Evolutionary conservation across 805 yeast genomes (phyloP).

Genomic region (Danielozyma ontarioensis): DNA sequence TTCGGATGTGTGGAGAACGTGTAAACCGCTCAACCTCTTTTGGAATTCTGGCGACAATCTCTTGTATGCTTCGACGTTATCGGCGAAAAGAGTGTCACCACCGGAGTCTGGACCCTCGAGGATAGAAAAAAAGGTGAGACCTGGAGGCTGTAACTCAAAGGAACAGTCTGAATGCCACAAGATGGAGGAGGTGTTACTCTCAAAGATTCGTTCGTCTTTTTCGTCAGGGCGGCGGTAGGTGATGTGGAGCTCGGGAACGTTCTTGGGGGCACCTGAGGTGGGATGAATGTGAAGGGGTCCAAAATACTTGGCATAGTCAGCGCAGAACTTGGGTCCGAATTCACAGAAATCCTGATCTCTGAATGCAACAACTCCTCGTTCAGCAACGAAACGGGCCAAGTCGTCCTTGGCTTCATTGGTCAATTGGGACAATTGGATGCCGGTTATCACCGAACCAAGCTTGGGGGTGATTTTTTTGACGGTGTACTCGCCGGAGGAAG

Average conservation of each 20-base stretch:
- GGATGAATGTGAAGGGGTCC: slow-evolving; percentile 74
- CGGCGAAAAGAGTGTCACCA: slow-evolving; percentile 79
- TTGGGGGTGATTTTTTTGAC: slow-evolving; percentile 55
- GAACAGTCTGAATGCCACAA: slow-evolving; percentile 73
- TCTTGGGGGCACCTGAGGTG: slow-evolving; percentile 65
- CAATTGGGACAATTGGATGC: slow-evolving; percentile 55
- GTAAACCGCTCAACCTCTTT: slow-evolving; percentile 52
- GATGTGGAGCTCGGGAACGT: slow-evolving; percentile 58
- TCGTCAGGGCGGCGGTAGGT: slow-evolving; percentile 48
- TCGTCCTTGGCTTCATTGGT: slow-evolving; percentile 57
- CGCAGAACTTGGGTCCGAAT: slow-evolving; percentile 45
- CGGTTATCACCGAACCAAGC: slow-evolving; percentile 60
- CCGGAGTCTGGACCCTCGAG: slow-evolving; percentile 57
- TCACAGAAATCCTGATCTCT: slow-evolving; percentile 59
- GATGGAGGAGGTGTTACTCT: slow-evolving; percentile 31
- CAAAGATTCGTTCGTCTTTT: slow-evolving; percentile 32
- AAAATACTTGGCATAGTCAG: slow-evolving; percentile 55
- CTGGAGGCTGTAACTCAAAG: slow-evolving; percentile 70
- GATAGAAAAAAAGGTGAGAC: slow-evolving; percentile 60
- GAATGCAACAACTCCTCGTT: slow-evolving; percentile 64
- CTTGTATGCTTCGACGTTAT: slow-evolving; percentile 63
- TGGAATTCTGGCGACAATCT: slow-evolving; percentile 64
- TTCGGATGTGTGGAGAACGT: slow-evolving; percentile 64
- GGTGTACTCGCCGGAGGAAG: slow-evolving; percentile 21
- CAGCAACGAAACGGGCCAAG: slow-evolving; percentile 62